A percentile compares a stretch with the other conserved stretches of the same genome.
Conservation (phyloP, 208 protist genomes). For the Perkinsela sp. region DNA sequence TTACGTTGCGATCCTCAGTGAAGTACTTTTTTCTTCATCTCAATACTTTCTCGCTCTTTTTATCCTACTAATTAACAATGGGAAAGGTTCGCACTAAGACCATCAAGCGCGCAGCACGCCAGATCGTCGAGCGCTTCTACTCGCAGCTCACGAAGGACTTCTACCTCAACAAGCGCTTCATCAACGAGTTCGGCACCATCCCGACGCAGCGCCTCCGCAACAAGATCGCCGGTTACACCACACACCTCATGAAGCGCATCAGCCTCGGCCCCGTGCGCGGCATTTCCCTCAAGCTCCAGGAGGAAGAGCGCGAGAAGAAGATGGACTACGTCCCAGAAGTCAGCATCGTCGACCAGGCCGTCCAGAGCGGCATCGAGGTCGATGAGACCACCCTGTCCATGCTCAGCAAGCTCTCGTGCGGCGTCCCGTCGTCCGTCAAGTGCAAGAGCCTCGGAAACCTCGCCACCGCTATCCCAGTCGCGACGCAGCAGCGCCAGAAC, state of each 20-base stretch:
- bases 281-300: slow-evolving; percentile 99
- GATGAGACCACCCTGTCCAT: slow-evolving; percentile 55
- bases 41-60: no score
- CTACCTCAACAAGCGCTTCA: slow-evolving; percentile 93
- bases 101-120: slow-evolving; percentile 92
- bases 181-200: slow-evolving; percentile 88
- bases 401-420: slow-evolving; percentile 46
- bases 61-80: slow-evolving; percentile 59
- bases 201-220: slow-evolving; percentile 98
- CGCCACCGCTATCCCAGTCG: background rate
- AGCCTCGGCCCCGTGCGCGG: slow-evolving; percentile 89
- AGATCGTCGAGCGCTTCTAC: slow-evolving; percentile 99
- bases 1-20: no score
- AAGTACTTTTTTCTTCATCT: no score
- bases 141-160: slow-evolving; percentile 92
- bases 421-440: slow-evolving; percentile 33
- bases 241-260: slow-evolving; percentile 94
- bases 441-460: background rate
- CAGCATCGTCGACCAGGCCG: slow-evolving; percentile 41
- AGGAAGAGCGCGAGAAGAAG: slow-evolving; percentile 98
- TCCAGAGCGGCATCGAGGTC: slow-evolving; percentile 49
- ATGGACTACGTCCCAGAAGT: slow-evolving; percentile 96
- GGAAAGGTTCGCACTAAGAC: slow-evolving; percentile 99
- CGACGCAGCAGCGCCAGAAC: background rate
- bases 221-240: slow-evolving; percentile 97